phyloP scores from a whole-genome alignment of 2,329 filamentous ascomycete genomes.

The Dissoconium aciculare region DNA sequence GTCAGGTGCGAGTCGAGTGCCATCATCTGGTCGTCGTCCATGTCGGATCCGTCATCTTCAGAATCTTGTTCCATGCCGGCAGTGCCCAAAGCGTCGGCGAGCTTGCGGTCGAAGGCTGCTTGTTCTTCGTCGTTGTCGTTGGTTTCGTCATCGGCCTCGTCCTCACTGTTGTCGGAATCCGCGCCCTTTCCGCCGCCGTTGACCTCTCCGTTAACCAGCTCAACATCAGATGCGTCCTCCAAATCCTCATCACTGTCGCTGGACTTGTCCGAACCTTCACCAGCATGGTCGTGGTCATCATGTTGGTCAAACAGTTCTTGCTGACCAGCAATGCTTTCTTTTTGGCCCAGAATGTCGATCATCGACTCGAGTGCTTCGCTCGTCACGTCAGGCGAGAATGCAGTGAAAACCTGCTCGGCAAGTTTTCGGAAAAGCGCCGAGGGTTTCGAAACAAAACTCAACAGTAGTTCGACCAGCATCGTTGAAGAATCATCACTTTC shows the following conservation, averaged over 20 bases:
- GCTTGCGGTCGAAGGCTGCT: slow-evolving; percentile 54
- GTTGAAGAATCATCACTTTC: slow-evolving; percentile 40
- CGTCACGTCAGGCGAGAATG: slow-evolving; percentile 63
- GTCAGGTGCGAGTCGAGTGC: slow-evolving; percentile 68
- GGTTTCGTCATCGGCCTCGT: slow-evolving; percentile 18
- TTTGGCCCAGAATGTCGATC: slow-evolving; percentile 55
- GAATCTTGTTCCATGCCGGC: slow-evolving; percentile 45
- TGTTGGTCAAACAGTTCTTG: slow-evolving; percentile 66
- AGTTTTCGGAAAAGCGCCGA: slow-evolving; percentile 75
- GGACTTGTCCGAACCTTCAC: slow-evolving; percentile 13
- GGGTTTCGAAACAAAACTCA: slow-evolving; percentile 77
- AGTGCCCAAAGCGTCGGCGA: slow-evolving; percentile 64
- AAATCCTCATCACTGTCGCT: slow-evolving; percentile 26
- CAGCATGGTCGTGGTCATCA: slow-evolving; percentile 12
- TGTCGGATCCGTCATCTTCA: slow-evolving; percentile 54
- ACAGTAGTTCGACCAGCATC: slow-evolving; percentile 68
- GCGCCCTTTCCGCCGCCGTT: slow-evolving; percentile 11
- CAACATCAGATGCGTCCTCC: slow-evolving; percentile 24
- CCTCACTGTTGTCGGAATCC: slow-evolving; percentile 11
- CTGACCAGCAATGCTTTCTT: slow-evolving; percentile 71
- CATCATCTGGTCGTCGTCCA: slow-evolving; percentile 95
- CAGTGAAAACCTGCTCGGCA: slow-evolving; percentile 73
- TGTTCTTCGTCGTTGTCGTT: slow-evolving; percentile 42
- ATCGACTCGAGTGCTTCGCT: slow-evolving; percentile 53
- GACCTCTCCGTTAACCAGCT: slow-evolving; percentile 21